Conservation (phyloP, 176 grass and related monocot species). For the sorghum (Sorghum bicolor) region DNA sequence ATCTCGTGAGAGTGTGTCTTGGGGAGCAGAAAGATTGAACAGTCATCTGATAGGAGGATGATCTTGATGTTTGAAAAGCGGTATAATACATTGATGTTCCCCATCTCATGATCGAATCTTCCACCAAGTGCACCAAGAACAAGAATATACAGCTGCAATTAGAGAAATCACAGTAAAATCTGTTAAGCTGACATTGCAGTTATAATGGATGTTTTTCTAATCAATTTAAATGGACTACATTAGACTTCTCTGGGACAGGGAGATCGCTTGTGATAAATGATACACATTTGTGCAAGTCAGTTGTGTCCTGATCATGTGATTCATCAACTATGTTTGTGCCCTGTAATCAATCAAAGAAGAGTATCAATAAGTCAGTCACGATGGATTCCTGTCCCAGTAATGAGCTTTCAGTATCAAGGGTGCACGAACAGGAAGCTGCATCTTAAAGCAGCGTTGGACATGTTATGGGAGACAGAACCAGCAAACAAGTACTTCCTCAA, state of each 20-base stretch:
- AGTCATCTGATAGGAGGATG: slow-evolving; percentile 79
- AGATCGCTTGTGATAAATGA: slow-evolving; percentile 45
- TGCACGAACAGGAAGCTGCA: background rate
- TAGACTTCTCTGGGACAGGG: slow-evolving; percentile 48
- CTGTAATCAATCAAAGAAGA: slow-evolving; percentile 47
- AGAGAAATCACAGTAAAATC: background rate
- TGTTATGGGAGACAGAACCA: no score
- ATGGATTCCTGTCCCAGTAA: background rate
- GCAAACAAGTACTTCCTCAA: background rate
- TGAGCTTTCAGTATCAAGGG: background rate
- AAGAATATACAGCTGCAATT: slow-evolving; percentile 74
- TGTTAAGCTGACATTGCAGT: background rate
- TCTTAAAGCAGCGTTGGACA: background rate
- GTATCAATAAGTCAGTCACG: background rate
- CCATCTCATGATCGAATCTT: slow-evolving; percentile 92
- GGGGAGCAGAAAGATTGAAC: slow-evolving; percentile 71
- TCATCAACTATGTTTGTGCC: slow-evolving; percentile 75
- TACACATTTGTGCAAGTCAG: slow-evolving; percentile 89
- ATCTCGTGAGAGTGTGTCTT: slow-evolving; percentile 72
- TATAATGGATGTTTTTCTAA: background rate
- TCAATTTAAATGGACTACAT: slow-evolving; percentile 35
- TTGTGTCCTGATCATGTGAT: slow-evolving; percentile 95
- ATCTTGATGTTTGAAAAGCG: slow-evolving; percentile 59
- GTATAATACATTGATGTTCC: slow-evolving; percentile 88
- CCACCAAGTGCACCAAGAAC: slow-evolving; percentile 82